Evolutionary conservation across 768 basidiomycete genomes (phyloP), one percentile per base, ranked within the genome.

Genomic region (Strobilomyces echinocephalus): DNA sequence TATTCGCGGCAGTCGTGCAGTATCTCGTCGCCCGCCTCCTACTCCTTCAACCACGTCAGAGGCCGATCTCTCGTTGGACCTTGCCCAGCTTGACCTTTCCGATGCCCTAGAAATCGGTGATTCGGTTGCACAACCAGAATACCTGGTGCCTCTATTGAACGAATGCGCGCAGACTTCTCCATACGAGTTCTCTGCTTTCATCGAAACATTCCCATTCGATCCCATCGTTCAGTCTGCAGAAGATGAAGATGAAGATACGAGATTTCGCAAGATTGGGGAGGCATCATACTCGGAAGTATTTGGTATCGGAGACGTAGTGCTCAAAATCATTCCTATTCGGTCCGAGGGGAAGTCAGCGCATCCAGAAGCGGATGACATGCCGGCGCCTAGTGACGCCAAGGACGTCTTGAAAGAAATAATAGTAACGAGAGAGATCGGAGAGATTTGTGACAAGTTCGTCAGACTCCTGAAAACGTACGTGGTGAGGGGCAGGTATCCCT

Each of bases 221-320:
- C 79, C 83, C 3, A 74, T 88, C 50, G 78, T 88, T n/a, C 72
- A 65, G 43, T 67, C 69, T 40, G 63, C 64, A 8, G 59, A 63
- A 34, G 61, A 54, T 10, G 59, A 63, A 34, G 61, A 54, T 60
- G 71, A 60, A 60, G 59, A 71, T 55, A 55, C 69, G 21, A 69
- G 52, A 7, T 92, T 93, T 70, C 76, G 72, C 59, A 99, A 99
- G 71, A 85, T 97, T 43, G 95, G 95, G 39, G 97, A 99, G 72
- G 97, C 97, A 8, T 91, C 89, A 46, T 99, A 88, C 69, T 95
- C 92, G 0, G 97, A 99, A 65, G 97, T 99, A 28, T 99, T 91
- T 68, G 88, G 88, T 8, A 86, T 94, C 47, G 87, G 87, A 3
- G 82, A 88, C 59, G 82, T 95, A 33, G 93, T 95, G n/a, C 76